A percentile compares a stretch with the other conserved stretches of the same genome.
Conservation (phyloP, 805 yeast species). For the Pichia scutulata region DNA sequence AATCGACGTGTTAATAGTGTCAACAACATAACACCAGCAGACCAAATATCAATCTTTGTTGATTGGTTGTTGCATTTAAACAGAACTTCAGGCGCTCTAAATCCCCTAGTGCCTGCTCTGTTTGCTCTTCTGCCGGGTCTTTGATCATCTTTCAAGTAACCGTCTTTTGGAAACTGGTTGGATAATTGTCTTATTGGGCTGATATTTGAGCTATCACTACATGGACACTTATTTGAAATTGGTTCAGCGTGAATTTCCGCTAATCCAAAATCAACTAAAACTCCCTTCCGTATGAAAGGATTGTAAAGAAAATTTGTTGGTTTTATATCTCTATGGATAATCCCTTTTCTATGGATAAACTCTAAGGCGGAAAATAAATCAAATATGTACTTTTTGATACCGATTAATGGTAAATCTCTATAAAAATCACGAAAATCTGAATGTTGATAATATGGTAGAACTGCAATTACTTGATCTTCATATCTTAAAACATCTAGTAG, state of each 20-base stretch:
- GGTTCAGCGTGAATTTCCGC: constrained; percentile 51
- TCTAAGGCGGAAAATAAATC: constrained; percentile 72
- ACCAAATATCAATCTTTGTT: constrained; percentile 82
- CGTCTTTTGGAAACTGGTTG: constrained; percentile 35
- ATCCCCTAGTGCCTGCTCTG: constrained; percentile 94
- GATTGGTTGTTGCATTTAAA: constrained; percentile 80
- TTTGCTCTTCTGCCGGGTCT: constrained; percentile 90
- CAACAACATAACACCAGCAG: constrained; percentile 81
- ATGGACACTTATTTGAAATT: constrained; percentile 43
- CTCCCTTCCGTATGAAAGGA: constrained; percentile 62
- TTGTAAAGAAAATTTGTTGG: constrained; percentile 66
- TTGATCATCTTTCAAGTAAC: constrained; percentile 81
- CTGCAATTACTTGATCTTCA: constrained; percentile 90
- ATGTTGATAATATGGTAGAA: constrained; percentile 85
- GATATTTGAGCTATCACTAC: constrained; percentile 31
- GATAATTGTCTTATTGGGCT: constrained; percentile 16
- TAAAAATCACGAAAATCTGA: constrained; percentile 85
- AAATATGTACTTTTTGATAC: constrained; percentile 72
- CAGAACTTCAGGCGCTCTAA: constrained; percentile 89
- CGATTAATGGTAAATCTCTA: constrained; percentile 68
- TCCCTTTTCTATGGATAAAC: constrained; percentile 68
- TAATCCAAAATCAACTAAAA: constrained; percentile 84
- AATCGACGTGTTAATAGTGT: constrained; percentile 73
- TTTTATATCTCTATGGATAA: constrained; percentile 90
- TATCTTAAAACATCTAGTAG: constrained; percentile 77